A percentile compares a stretch with the other conserved stretches of the same genome.
These are phyloP conservation scores for Starmerella bombicola DNA, from an alignment of 805 yeast genomes.

Conservation along the genomic window DNA sequence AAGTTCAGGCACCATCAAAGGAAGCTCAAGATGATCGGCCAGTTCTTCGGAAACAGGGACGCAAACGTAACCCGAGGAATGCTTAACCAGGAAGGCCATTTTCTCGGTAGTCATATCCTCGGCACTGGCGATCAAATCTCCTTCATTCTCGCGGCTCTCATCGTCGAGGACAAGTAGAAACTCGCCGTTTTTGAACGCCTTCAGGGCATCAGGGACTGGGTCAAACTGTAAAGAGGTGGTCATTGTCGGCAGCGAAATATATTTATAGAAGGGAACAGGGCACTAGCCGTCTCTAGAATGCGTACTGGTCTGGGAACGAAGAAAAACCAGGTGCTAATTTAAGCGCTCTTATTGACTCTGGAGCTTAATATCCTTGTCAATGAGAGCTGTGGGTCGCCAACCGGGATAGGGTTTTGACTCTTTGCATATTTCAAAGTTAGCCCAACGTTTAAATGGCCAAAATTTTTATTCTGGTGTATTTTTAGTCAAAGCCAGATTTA, in stretches of 20 bases:
- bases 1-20: constrained; percentile 52
- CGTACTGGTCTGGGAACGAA: no score
- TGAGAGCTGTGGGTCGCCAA: no score
- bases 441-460: no score
- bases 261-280: no score
- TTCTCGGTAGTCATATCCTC: constrained; percentile 60
- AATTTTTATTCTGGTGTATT: no score
- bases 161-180: constrained; percentile 95
- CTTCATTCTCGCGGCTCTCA: constrained; percentile 92
- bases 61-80: constrained; percentile 74
- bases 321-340: no score
- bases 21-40: constrained; percentile 72
- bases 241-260: background rate
- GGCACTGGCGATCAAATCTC: constrained; percentile 93
- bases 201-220: constrained; percentile 56
- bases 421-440: no score
- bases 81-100: constrained; percentile 86
- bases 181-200: constrained; percentile 62
- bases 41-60: constrained; percentile 67
- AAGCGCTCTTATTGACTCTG: no score
- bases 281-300: no score
- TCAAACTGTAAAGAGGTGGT: constrained; percentile 30
- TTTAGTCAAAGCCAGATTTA: no score
- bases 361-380: no score
- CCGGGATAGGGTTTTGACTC: no score